Evolutionary conservation across 2,329 filamentous ascomycete genomes (phyloP).

Genomic region (Chaetoscypha palmicola): DNA sequence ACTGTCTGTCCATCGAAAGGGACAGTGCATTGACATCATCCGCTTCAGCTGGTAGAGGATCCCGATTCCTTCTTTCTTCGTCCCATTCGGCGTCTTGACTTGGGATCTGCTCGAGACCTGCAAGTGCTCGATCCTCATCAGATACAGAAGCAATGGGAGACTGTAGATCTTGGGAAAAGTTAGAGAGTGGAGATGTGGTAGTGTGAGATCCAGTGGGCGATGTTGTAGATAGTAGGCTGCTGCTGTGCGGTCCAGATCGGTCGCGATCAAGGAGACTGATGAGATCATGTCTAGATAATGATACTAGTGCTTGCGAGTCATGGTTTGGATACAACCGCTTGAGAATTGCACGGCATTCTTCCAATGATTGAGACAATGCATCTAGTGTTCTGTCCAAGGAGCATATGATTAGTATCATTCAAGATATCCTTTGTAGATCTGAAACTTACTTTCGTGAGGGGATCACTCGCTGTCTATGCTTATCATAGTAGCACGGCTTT

Average conservation of each 20-base stretch:
- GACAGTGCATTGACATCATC: constrained; percentile 68
- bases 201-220: constrained; percentile 49
- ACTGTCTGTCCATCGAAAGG: constrained; percentile 47
- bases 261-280: constrained; percentile 44
- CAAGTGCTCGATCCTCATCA: constrained; percentile 39
- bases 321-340: constrained; percentile 55
- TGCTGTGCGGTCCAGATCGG: constrained; percentile 28
- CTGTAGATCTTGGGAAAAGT: constrained; percentile 39
- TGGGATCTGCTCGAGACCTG: constrained; percentile 61
- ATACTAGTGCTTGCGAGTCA: constrained; percentile 44
- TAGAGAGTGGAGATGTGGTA: constrained; percentile 32
- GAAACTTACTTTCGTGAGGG: constrained; percentile 71
- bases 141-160: constrained; percentile 44
- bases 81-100: constrained; percentile 59
- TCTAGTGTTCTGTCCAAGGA: constrained; percentile 44
- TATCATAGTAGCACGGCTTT: constrained; percentile 73
- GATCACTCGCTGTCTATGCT: constrained; percentile 68
- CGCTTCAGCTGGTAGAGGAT: constrained; percentile 54
- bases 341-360: constrained; percentile 57
- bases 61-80: constrained; percentile 49
- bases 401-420: constrained; percentile 20
- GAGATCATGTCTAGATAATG: constrained; percentile 52
- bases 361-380: constrained; percentile 56
- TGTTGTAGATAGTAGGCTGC: constrained; percentile 32
- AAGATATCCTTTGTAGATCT: too few relatives aligned